Evolutionary conservation across 768 basidiomycete genomes (phyloP), one percentile per base, ranked within the genome.

Genomic region (Collybiopsis confluens): DNA sequence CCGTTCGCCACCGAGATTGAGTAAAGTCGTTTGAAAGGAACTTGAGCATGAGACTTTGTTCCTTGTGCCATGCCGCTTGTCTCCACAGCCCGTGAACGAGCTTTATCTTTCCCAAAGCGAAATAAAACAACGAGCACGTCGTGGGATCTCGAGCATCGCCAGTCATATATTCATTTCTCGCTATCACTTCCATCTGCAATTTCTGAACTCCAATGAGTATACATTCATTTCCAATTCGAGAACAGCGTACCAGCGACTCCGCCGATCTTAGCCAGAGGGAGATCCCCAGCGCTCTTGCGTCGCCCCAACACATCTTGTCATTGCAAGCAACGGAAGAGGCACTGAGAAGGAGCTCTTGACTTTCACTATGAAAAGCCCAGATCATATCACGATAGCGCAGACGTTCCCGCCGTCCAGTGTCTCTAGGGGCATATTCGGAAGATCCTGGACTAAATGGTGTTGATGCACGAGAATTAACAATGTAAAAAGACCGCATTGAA

Each of bases 341-440:
- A 24, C 77, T 73, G 49, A 97, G 67, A 4, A 99, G 68, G 42
- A 98, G 67, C 16, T 89, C 92, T 62, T 99, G 94, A 62, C 86
- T 91, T 68, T 97, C 93, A 63, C 94, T 97, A 61, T 97, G 90
- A 65, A 88, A 95, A 0, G 95, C 96, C 95, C 96, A 99, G 24
- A 98, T 78, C 73, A 98, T 92, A 67, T 99, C 96, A 30, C 97
- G 83, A 68, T 89, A 94, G 20, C 91, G 83, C 44, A 96, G 76
- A n/a, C 92, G 80, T 62, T 87, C 83, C 61, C 91, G 73, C 60
- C 81, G 76, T 26, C 78, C 83, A 37, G 80, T 77, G 57, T 70
- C 71, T 33, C 72, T 70, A n/a, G 73, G 73, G 13, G 73, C 64
- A 1, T 66, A 58, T 30, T 67, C 73, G 2, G 67, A 72, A 7